phyloP scores from a whole-genome alignment of 441 rosid species.

The Populus hybrid region DNA sequence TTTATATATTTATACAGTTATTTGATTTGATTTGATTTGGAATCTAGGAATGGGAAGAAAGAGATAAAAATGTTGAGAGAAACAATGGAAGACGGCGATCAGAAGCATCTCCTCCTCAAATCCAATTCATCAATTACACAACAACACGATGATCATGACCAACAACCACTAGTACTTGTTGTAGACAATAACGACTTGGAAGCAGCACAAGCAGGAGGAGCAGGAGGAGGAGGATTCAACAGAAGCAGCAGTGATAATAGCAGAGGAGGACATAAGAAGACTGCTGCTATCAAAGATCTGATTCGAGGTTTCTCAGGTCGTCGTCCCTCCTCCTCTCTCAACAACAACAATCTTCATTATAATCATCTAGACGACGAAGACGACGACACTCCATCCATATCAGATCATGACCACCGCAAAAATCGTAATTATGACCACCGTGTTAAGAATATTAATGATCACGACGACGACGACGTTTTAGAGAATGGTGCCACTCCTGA shows the following conservation, averaged over 20 bases:
- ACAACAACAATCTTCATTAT: conserved; percentile 17
- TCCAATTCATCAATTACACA: conserved; percentile 21
- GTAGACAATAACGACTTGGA: conserved; percentile 13
- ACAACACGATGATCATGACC: not conserved
- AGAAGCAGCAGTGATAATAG: conserved; percentile 16
- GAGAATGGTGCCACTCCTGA: conserved; percentile 86
- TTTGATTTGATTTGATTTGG: not conserved
- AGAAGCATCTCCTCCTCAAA: conserved; percentile 51
- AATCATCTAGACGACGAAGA: conserved; percentile 16
- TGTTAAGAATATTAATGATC: not conserved
- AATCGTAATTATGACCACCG: conserved; percentile 17
- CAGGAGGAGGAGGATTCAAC: not conserved
- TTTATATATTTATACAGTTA: too few species aligned
- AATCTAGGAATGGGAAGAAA: not conserved
- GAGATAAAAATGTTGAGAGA: not conserved
- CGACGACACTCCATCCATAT: not conserved
- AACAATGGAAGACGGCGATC: conserved; percentile 38
- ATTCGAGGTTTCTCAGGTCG: not conserved
- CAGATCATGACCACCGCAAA: not conserved
- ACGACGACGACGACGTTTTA: conserved; percentile 41
- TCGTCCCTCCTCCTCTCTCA: not conserved
- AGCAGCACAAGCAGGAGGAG: not conserved
- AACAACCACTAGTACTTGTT: too few species aligned
- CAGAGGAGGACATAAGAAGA: conserved; percentile 5
- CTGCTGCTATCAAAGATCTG: not conserved